These are phyloP conservation scores for Maudiozyma turicensis DNA, from an alignment of 805 yeast genomes.

Conservation along the genomic window DNA sequence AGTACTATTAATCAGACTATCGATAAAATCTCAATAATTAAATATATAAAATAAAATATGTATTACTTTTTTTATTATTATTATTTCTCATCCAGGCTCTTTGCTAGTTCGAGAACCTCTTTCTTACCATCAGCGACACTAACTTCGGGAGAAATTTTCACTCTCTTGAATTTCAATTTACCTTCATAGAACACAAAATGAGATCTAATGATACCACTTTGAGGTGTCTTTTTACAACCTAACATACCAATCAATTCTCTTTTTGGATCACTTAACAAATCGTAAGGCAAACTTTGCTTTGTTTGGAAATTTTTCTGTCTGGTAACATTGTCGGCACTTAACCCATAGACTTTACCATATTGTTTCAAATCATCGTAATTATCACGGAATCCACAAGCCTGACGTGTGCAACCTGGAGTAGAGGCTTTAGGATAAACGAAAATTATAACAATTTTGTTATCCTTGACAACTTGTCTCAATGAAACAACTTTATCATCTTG, in stretches of 20 bases:
- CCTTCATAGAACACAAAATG: conserved; percentile 88
- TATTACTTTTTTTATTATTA: conserved; percentile 2
- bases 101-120: conserved; percentile 39
- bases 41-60: no score
- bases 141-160: conserved; percentile 41
- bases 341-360: conserved; percentile 55
- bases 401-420: conserved; percentile 95
- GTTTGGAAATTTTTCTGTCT: conserved; percentile 68
- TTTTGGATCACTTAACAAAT: conserved; percentile 67
- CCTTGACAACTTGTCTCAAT: conserved; percentile 33
- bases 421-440: conserved; percentile 87
- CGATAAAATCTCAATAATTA: not conserved
- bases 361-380: conserved; percentile 35
- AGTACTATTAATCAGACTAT: no score
- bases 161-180: conserved; percentile 36
- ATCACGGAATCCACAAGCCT: conserved; percentile 81
- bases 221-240: conserved; percentile 76
- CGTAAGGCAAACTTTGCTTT: conserved; percentile 66
- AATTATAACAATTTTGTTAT: conserved; percentile 40
- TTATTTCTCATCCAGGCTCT: conserved; percentile 6
- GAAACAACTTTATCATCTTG: conserved; percentile 61
- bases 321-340: conserved; percentile 72
- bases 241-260: conserved; percentile 57
- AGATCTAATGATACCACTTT: conserved; percentile 68
- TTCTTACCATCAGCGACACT: conserved; percentile 52